Conservation (phyloP, 2,329 filamentous ascomycete species). For the Volutella citrinella region DNA sequence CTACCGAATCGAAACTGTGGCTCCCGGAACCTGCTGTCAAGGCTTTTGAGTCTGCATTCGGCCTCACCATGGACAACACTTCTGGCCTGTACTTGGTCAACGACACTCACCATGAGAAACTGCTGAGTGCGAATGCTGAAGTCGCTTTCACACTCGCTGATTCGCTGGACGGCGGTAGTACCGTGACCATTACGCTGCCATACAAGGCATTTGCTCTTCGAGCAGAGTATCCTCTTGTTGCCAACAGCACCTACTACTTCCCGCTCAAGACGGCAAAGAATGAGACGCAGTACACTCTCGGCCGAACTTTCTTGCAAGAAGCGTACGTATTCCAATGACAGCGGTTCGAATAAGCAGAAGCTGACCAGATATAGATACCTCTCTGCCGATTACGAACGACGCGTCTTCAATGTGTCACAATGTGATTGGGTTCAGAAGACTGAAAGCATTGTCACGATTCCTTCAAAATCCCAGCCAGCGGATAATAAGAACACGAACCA, state of each 20-base stretch:
- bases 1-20: conserved; percentile 4
- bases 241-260: conserved; percentile 11
- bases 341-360: not conserved
- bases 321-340: conserved; percentile 3
- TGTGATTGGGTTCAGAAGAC: conserved; percentile 2
- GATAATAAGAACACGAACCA: too few relatives aligned
- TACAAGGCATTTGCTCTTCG: conserved; percentile 14
- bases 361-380: conserved; percentile 1
- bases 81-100: conserved; percentile 5
- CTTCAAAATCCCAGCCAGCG: too few relatives aligned
- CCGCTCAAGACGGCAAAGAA: conserved; percentile 12
- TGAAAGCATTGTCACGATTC: conserved; percentile 1
- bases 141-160: conserved; percentile 2
- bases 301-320: conserved; percentile 14
- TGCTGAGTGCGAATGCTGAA: not conserved
- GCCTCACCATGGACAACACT: conserved; percentile 1
- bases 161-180: not conserved
- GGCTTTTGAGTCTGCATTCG: conserved; percentile 3
- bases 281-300: conserved; percentile 13
- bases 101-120: not conserved
- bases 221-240: conserved; percentile 8
- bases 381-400: conserved; percentile 15
- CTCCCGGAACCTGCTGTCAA: conserved; percentile 2
- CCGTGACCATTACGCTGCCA: conserved; percentile 10
- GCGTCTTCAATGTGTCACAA: conserved; percentile 8